Evolutionary conservation across 139 green algal genomes (phyloP).

Genomic region (Trebouxia sp.): DNA sequence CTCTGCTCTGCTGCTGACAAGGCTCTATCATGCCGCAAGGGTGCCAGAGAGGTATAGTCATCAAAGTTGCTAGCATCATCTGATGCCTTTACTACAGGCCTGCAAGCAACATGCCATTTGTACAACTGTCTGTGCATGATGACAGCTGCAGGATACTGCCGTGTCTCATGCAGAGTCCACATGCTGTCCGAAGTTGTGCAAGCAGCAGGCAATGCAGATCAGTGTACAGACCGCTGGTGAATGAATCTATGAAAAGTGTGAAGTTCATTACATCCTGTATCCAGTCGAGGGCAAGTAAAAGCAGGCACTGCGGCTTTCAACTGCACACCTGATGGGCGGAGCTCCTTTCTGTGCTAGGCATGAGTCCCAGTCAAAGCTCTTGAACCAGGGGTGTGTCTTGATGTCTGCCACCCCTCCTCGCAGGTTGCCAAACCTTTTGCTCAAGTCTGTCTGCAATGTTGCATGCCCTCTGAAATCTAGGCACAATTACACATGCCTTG

Average conservation of each 20-base stretch:
- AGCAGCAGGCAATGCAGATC: not conserved
- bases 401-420: conserved; percentile 50
- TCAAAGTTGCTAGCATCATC: conserved; percentile 81
- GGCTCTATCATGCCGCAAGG: conserved; percentile 50
- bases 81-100: conserved; percentile 44
- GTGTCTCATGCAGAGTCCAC: too few species aligned
- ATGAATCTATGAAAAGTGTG: not conserved
- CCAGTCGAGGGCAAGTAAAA: too few species aligned
- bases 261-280: too few species aligned
- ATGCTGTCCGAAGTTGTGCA: too few species aligned
- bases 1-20: conserved; percentile 61
- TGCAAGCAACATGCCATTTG: conserved; percentile 27
- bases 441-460: conserved; percentile 46
- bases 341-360: not conserved
- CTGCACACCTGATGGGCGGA: conserved; percentile 54
- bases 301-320: not conserved
- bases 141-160: too few species aligned
- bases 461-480: not conserved
- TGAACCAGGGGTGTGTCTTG: conserved; percentile 71
- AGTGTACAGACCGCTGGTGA: not conserved
- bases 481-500: too few species aligned
- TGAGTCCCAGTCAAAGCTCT: conserved; percentile 51
- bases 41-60: conserved; percentile 56
- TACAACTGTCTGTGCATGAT: not conserved
- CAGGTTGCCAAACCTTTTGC: conserved; percentile 50